Conservation (phyloP, 192 early-diverging fungal species). For the Chytriomyces sp. region DNA sequence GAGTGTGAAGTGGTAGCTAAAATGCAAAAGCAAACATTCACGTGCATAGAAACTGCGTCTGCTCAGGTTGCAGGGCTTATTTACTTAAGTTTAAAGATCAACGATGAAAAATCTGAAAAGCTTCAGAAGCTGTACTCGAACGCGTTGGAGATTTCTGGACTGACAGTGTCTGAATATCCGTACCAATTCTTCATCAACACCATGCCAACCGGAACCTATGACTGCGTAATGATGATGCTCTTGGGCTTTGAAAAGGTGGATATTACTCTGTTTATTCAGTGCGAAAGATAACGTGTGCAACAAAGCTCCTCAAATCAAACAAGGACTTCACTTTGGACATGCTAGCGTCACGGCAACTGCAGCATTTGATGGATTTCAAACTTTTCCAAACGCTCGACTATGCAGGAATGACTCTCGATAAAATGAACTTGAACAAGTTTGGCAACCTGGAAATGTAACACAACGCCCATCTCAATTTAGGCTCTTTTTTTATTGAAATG, state of each 20-base stretch:
- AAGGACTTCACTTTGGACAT: neutral
- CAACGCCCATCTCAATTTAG: no score
- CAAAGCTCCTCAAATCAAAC: constrained; percentile 8
- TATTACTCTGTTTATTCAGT: neutral
- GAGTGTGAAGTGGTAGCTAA: neutral
- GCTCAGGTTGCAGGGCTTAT: no score
- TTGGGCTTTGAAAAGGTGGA: constrained; percentile 29
- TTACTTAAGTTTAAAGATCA: neutral
- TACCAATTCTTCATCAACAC: neutral
- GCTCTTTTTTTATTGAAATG: no score
- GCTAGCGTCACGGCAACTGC: constrained; percentile 6
- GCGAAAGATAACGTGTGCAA: neutral
- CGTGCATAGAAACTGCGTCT: neutral
- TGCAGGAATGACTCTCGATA: neutral
- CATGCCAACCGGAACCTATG: neutral
- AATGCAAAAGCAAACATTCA: neutral
- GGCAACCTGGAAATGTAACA: neutral
- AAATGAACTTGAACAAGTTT: neutral
- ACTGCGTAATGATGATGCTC: constrained; percentile 26
- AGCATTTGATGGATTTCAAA: constrained; percentile 13
- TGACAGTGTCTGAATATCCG: neutral
- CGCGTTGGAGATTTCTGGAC: neutral
- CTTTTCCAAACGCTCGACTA: constrained; percentile 16
- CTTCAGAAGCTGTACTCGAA: neutral
- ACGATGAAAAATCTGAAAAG: neutral